These are phyloP conservation scores for Chlorophyllum brunneum DNA, from an alignment of 768 basidiomycete genomes.

Conservation along the genomic window DNA sequence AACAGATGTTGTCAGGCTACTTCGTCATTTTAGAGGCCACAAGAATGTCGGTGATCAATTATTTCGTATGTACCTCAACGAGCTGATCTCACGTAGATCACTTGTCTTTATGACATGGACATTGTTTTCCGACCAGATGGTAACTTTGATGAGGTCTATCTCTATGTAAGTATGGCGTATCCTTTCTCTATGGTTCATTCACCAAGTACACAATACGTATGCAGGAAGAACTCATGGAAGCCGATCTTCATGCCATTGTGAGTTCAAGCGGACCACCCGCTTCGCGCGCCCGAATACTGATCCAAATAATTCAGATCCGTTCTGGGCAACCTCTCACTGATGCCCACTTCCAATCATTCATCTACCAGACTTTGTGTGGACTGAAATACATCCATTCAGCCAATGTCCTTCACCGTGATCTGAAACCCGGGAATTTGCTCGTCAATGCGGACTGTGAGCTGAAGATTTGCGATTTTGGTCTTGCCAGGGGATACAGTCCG, in stretches of 20 bases:
- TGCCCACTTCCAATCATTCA: conserved; percentile 92
- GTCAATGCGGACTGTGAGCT: conserved; percentile 98
- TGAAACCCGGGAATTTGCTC: conserved; percentile 92
- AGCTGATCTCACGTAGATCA: conserved; percentile 56
- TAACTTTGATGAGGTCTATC: conserved; percentile 95
- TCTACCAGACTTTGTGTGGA: conserved; percentile 98
- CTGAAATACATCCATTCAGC: conserved; percentile 98
- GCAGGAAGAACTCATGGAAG: conserved; percentile 99
- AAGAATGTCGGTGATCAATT: conserved; percentile 72
- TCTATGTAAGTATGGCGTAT: conserved; percentile 56
- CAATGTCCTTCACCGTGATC: conserved; percentile 94
- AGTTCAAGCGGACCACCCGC: conserved; percentile 23
- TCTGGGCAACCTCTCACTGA: conserved; percentile 87
- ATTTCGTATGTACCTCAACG: conserved; percentile 3
- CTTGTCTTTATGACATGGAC: conserved; percentile 97
- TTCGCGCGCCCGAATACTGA: neutral
- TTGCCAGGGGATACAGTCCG: conserved; percentile 91
- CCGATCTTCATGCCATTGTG: conserved; percentile 98
- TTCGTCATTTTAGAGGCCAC: conserved; percentile 98
- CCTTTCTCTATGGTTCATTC: neutral
- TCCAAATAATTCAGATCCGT: conserved; percentile 50
- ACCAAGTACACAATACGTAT: conserved; percentile 6
- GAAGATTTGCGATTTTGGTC: conserved; percentile 98
- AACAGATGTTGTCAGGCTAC: conserved; percentile 47
- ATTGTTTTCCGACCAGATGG: conserved; percentile 90